A percentile compares a stretch with the other conserved stretches of the same genome.
phyloP scores from a whole-genome alignment of 2,329 filamentous ascomycete genomes.

The Rutstroemia sp. region DNA sequence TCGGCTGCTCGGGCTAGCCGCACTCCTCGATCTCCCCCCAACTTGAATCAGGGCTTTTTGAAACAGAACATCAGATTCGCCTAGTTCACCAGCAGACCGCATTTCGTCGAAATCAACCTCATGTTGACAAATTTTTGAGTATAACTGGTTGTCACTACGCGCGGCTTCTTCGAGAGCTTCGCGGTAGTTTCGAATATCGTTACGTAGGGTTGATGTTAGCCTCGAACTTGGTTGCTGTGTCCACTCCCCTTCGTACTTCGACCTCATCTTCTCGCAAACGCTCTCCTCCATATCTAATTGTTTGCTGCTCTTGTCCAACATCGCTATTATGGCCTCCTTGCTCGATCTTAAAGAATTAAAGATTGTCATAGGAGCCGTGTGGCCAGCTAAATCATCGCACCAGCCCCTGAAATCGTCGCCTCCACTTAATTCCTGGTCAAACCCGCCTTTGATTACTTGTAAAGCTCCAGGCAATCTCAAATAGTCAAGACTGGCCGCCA shows the following conservation, averaged over 20 bases:
- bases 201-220: slow-evolving; percentile 78
- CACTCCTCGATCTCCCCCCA: slow-evolving; percentile 49
- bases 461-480: slow-evolving; percentile 82
- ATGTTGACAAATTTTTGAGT: slow-evolving; percentile 76
- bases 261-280: slow-evolving; percentile 98
- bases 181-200: slow-evolving; percentile 80
- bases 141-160: slow-evolving; percentile 77
- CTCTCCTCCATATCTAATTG: slow-evolving; percentile 95
- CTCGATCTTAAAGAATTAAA: slow-evolving; percentile 74
- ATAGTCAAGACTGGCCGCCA: slow-evolving; percentile 92
- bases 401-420: slow-evolving; percentile 89
- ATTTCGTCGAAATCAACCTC: slow-evolving; percentile 92
- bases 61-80: slow-evolving; percentile 83
- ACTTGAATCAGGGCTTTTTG: slow-evolving; percentile 78
- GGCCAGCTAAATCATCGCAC: slow-evolving; percentile 87
- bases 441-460: slow-evolving; percentile 85
- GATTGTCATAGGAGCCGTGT: slow-evolving; percentile 69
- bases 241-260: slow-evolving; percentile 94
- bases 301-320: slow-evolving; percentile 74
- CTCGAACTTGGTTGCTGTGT: slow-evolving; percentile 92
- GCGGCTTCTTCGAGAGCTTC: slow-evolving; percentile 85
- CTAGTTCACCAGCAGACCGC: slow-evolving; percentile 77
- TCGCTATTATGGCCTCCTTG: slow-evolving; percentile 64
- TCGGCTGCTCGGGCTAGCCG: slow-evolving; percentile 48
- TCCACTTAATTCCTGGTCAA: slow-evolving; percentile 80